These are phyloP conservation scores for Ophiostoma pallidulum DNA, from an alignment of 2,329 filamentous ascomycete species.

Conservation along the genomic window DNA sequence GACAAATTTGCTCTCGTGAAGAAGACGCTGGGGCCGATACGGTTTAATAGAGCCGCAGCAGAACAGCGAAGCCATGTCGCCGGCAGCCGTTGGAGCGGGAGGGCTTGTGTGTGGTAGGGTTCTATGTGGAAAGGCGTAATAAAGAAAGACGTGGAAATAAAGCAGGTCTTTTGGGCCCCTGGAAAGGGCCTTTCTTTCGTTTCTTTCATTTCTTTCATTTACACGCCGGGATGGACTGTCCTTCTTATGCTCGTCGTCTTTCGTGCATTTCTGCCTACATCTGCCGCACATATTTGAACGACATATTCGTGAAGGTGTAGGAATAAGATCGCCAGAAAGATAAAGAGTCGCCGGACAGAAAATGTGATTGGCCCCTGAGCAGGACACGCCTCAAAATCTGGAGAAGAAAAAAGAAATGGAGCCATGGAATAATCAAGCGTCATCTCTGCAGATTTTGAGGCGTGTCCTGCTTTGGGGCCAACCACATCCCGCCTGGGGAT, in stretches of 20 bases:
- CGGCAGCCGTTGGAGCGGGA: too few species aligned
- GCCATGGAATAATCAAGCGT: too few species aligned
- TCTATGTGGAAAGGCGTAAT: too few species aligned
- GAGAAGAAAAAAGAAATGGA: not conserved
- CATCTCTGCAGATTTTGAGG: slow-evolving; percentile 4
- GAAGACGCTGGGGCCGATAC: slow-evolving; percentile 19
- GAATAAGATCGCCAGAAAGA: too few species aligned
- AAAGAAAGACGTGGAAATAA: not conserved
- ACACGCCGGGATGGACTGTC: not conserved
- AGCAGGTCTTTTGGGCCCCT: too few species aligned
- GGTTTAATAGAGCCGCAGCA: slow-evolving; percentile 19
- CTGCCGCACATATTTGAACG: too few species aligned
- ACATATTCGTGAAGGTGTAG: not conserved
- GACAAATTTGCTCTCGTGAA: slow-evolving; percentile 21
- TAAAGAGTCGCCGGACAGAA: too few species aligned
- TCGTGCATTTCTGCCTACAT: not conserved
- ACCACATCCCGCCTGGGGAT: not conserved
- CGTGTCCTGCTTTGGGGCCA: not conserved
- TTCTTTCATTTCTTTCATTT: too few species aligned
- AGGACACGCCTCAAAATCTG: slow-evolving; percentile 6
- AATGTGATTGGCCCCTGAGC: too few species aligned
- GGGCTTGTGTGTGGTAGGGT: too few species aligned
- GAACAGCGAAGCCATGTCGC: slow-evolving; percentile 14
- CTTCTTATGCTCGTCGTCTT: not conserved
- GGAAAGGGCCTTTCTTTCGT: too few species aligned